phyloP scores from a whole-genome alignment of 1,284 basidiomycete species.

The Taiwanofungus camphoratus region DNA sequence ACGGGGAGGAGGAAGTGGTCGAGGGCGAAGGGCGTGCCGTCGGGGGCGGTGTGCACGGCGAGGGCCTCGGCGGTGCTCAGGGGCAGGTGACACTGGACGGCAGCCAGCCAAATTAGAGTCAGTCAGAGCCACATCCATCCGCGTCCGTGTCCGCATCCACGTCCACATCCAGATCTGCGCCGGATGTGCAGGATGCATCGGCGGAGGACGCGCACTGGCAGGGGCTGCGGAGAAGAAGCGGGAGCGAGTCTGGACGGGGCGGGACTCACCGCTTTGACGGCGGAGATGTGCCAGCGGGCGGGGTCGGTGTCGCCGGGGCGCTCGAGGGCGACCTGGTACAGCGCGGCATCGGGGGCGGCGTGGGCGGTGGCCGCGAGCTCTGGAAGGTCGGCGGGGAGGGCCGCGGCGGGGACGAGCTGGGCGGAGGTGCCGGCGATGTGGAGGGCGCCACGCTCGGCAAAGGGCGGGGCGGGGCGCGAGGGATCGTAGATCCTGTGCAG shows the following conservation, averaged over 20 bases:
- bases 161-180: no score
- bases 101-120: conserved; percentile 9
- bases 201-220: neutral
- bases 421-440: conserved; percentile 20
- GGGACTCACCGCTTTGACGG: conserved; percentile 63
- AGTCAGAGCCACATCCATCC: no score
- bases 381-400: conserved; percentile 30
- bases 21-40: conserved; percentile 49
- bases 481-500: conserved; percentile 38
- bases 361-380: conserved; percentile 10
- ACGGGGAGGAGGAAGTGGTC: conserved; percentile 67
- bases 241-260: conserved; percentile 3
- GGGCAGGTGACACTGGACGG: conserved; percentile 54
- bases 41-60: conserved; percentile 47
- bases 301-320: conserved; percentile 39
- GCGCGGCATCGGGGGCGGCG: conserved; percentile 33
- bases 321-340: conserved; percentile 75
- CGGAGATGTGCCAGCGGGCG: conserved; percentile 57
- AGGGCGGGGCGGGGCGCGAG: conserved; percentile 27
- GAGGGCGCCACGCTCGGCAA: conserved; percentile 30
- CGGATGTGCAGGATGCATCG: no score
- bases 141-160: no score
- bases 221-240: neutral
- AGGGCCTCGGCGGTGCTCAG: conserved; percentile 48
- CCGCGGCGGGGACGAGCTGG: conserved; percentile 31